Evolutionary conservation across 495 filamentous ascomycete genomes (phyloP), one percentile per base, ranked within the genome.

Genomic region (Penicillium chermesinum): DNA sequence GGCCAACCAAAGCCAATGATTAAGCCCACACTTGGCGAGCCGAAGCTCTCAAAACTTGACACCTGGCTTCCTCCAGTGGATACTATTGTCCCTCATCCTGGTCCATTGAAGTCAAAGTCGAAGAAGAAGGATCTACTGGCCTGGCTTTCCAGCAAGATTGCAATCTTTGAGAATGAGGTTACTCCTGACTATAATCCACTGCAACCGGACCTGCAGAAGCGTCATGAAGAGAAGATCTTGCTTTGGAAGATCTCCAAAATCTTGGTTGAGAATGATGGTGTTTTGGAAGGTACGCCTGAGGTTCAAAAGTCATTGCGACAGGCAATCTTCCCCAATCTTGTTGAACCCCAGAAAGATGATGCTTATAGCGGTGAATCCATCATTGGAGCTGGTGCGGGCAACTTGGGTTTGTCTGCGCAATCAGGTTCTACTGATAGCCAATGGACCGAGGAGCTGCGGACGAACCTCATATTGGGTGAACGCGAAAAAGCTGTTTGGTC

Each of bases 41-140:
- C 95, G 25, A 91, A 86, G 55, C 64, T 89, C 7, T 76, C 78
- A 48, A 82, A 77, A 52, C 69, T 85, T 45, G 90, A 81, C 61
- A 79, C 89, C 35, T 73, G 85, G 43, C 62, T 86, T 30, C 83
- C 86, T 7, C 58, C 89, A 9, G 69, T 78, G 33, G 88, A 91
- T 38, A 75, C 77, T 7, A 71, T 93, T 43, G 78, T 81, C 12
- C 86, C 81, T 51, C 96, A 97, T 59, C 94, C 94, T 1, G 94
- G 94, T 0, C 91, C 94, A 14, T 70, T 96, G 8, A 89, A 83
- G 70, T 73, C 80, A 25, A 96, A 97, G 60, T 81, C 82, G 1
- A 96, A 91, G 75, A 99, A 97, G 72, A 97, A 97, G 68, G 94
- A 99, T 46, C 77, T 87, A 3, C 45, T 91, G 32, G 65, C 83